phyloP scores from a whole-genome alignment of 257 asterid genomes.

The Salvia splendens region DNA sequence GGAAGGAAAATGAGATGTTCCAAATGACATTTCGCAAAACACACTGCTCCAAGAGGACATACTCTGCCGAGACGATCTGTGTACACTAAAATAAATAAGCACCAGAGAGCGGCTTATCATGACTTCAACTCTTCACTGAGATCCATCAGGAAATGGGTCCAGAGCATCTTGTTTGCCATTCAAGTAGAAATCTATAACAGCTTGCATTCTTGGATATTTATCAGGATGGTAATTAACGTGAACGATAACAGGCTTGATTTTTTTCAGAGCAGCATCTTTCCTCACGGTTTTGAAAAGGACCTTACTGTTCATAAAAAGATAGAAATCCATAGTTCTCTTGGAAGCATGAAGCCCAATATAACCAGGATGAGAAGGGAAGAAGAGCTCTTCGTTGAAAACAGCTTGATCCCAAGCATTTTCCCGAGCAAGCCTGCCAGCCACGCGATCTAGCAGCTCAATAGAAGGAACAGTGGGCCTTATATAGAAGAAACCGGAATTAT shows the following conservation, averaged over 20 bases:
- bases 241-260: conserved; percentile 69
- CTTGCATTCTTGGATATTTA: conserved; percentile 70
- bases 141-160: conserved; percentile 76
- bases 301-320: conserved; percentile 81
- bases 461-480: conserved; percentile 78
- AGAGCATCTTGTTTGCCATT: conserved; percentile 75
- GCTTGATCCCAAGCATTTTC: conserved; percentile 82
- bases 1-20: conserved; percentile 21
- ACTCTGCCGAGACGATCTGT: conserved; percentile 19
- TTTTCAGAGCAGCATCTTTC: conserved; percentile 55
- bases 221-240: conserved; percentile 84
- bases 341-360: conserved; percentile 77
- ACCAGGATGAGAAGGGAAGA: conserved; percentile 80
- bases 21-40: conserved; percentile 28
- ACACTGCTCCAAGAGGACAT: conserved; percentile 21
- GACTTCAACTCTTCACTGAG: conserved; percentile 32
- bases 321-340: conserved; percentile 72
- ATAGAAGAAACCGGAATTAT: conserved; percentile 79
- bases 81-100: conserved; percentile 16
- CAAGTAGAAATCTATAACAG: conserved; percentile 71
- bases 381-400: conserved; percentile 75
- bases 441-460: conserved; percentile 82
- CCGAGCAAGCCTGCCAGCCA: conserved; percentile 57
- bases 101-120: not conserved
- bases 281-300: conserved; percentile 80